Conservation (phyloP, 495 filamentous ascomycete species). For the Cenococcum geophilum region DNA sequence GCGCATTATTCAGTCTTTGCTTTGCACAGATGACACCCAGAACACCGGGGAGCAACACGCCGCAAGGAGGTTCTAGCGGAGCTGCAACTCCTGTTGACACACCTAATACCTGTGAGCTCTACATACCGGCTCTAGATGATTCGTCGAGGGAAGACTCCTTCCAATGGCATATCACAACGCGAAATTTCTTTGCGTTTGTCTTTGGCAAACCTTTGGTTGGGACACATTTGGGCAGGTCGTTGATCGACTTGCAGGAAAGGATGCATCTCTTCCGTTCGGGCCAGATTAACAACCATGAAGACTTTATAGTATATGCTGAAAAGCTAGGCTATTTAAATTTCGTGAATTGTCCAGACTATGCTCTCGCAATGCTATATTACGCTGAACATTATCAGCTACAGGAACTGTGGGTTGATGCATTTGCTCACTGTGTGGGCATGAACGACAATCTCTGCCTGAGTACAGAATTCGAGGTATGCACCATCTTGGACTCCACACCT, state of each 20-base stretch:
- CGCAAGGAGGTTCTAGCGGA: conserved; percentile 17
- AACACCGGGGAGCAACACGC: conserved; percentile 11
- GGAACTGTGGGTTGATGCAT: conserved; percentile 56
- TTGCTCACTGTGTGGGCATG: conserved; percentile 65
- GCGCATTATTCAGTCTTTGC: conserved; percentile 49
- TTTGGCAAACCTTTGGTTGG: conserved; percentile 57
- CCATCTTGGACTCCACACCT: not conserved
- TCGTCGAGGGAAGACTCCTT: conserved; percentile 47
- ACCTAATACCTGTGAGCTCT: conserved; percentile 47
- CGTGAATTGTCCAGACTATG: conserved; percentile 52
- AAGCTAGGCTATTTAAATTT: conserved; percentile 57
- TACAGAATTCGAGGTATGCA: conserved; percentile 51
- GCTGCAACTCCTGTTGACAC: conserved; percentile 12
- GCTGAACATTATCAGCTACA: conserved; percentile 54
- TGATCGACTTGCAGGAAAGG: conserved; percentile 52
- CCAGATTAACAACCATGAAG: conserved; percentile 45
- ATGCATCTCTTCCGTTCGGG: conserved; percentile 51
- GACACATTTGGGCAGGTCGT: conserved; percentile 48
- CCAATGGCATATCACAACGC: conserved; percentile 53
- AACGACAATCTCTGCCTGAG: conserved; percentile 46
- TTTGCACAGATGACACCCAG: conserved; percentile 34
- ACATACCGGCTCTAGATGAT: conserved; percentile 53
- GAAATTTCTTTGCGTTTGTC: conserved; percentile 66
- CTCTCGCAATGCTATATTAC: conserved; percentile 53
- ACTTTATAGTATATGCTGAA: conserved; percentile 52